These are phyloP conservation scores for Euphrasia confusa DNA, from an alignment of 257 asterid species.

Conservation along the genomic window DNA sequence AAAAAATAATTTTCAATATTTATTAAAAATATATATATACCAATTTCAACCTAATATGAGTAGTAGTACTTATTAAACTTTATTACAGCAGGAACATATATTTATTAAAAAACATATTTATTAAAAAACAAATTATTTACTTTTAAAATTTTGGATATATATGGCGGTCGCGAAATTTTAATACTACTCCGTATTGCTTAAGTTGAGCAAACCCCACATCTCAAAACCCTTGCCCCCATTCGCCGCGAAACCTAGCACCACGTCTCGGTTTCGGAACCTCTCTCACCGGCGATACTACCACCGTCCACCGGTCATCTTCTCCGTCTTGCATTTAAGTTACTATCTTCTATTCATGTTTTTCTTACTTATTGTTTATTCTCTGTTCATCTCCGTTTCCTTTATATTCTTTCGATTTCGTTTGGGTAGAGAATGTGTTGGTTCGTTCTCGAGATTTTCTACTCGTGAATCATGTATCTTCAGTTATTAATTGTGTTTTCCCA, in stretches of 20 bases:
- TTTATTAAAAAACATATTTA: too few species aligned
- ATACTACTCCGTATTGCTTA: too few species aligned
- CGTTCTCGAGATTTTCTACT: background rate
- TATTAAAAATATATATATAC: too few species aligned
- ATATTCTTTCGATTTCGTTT: too few species aligned
- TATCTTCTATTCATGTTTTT: background rate
- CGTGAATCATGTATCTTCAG: background rate
- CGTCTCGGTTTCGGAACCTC: background rate
- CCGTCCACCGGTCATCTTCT: background rate
- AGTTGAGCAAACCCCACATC: constrained; percentile 7
- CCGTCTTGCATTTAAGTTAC: background rate
- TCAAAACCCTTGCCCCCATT: background rate
- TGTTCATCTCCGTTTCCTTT: background rate
- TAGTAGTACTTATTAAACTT: too few species aligned
- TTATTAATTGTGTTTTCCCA: background rate
- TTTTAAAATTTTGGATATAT: too few species aligned
- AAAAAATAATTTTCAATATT: too few species aligned
- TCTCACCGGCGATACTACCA: background rate
- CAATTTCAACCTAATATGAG: too few species aligned
- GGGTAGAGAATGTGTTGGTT: constrained; percentile 8
- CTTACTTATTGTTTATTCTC: background rate
- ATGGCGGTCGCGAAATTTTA: too few species aligned
- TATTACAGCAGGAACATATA: too few species aligned
- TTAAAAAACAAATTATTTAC: too few species aligned
- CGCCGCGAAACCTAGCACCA: constrained; percentile 14